Conservation (phyloP, 2,329 filamentous ascomycete genomes). For the Diaporthe amygdali region DNA sequence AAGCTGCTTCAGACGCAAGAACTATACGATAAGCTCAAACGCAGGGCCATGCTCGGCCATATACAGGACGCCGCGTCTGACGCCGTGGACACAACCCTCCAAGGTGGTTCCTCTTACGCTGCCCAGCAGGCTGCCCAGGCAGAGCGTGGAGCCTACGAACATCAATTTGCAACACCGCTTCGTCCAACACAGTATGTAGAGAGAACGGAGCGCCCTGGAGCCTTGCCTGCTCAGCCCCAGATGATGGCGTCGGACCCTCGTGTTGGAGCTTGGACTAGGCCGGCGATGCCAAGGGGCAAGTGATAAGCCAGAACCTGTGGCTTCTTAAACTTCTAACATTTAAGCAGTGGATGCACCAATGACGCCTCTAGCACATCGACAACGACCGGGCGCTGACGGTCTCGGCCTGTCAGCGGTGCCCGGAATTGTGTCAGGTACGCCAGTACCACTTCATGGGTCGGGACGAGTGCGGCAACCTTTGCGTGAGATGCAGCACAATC, state of each 20-base stretch:
- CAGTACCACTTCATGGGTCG: slow-evolving; percentile 18
- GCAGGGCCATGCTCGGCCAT: slow-evolving; percentile 58
- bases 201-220: background rate
- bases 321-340: background rate
- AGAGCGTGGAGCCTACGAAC: slow-evolving; percentile 14
- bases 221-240: background rate
- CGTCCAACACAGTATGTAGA: background rate
- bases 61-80: slow-evolving; percentile 60
- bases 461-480: slow-evolving; percentile 14
- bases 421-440: slow-evolving; percentile 37
- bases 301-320: background rate
- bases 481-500: slow-evolving; percentile 7
- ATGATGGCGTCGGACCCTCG: background rate
- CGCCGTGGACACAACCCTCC: slow-evolving; percentile 47
- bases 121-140: background rate
- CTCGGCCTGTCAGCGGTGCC: slow-evolving; percentile 37
- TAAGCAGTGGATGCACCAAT: slow-evolving; percentile 35
- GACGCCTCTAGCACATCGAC: slow-evolving; percentile 40
- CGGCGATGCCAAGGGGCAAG: slow-evolving; percentile 27
- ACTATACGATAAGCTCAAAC: slow-evolving; percentile 65
- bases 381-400: slow-evolving; percentile 27
- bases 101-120: slow-evolving; percentile 32
- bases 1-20: slow-evolving; percentile 73
- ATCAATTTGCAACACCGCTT: slow-evolving; percentile 17
- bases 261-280: slow-evolving; percentile 20